Evolutionary conservation across 2,329 filamentous ascomycete species (phyloP).

Genomic region (Clathrospora elynae): DNA sequence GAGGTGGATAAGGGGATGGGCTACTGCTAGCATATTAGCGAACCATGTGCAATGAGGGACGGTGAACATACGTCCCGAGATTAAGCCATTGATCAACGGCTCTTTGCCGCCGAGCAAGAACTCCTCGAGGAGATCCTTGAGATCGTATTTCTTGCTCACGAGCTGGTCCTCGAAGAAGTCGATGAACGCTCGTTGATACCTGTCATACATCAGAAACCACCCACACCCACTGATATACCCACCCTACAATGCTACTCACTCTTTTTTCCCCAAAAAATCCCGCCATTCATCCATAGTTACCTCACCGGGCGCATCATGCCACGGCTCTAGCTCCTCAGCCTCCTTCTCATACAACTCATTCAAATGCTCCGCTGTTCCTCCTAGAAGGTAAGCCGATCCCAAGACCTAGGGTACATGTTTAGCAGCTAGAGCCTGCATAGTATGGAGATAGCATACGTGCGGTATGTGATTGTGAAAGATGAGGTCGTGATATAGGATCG

Average conservation of each 20-base stretch:
- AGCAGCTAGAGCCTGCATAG: slow-evolving; percentile 31
- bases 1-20: slow-evolving; percentile 90
- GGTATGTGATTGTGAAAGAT: slow-evolving; percentile 82
- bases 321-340: slow-evolving; percentile 72
- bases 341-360: slow-evolving; percentile 81
- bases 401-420: slow-evolving; percentile 62
- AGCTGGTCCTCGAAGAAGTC: slow-evolving; percentile 96
- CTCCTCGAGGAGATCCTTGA: slow-evolving; percentile 75
- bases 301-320: slow-evolving; percentile 84
- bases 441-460: slow-evolving; percentile 59
- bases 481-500: slow-evolving; percentile 76
- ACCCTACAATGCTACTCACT: slow-evolving; percentile 51
- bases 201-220: slow-evolving; percentile 37
- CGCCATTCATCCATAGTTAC: slow-evolving; percentile 84
- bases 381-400: slow-evolving; percentile 82
- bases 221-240: not conserved
- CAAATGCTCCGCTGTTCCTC: slow-evolving; percentile 73
- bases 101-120: slow-evolving; percentile 76
- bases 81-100: slow-evolving; percentile 79
- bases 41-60: not conserved
- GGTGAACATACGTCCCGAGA: slow-evolving; percentile 71
- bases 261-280: slow-evolving; percentile 76
- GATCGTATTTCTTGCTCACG: slow-evolving; percentile 77
- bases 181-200: slow-evolving; percentile 86
- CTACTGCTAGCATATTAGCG: slow-evolving; percentile 61